A percentile compares a stretch with the other conserved stretches of the same genome.
Conservation (phyloP, 1,284 basidiomycete genomes). For the Dichomitus squalens region DNA sequence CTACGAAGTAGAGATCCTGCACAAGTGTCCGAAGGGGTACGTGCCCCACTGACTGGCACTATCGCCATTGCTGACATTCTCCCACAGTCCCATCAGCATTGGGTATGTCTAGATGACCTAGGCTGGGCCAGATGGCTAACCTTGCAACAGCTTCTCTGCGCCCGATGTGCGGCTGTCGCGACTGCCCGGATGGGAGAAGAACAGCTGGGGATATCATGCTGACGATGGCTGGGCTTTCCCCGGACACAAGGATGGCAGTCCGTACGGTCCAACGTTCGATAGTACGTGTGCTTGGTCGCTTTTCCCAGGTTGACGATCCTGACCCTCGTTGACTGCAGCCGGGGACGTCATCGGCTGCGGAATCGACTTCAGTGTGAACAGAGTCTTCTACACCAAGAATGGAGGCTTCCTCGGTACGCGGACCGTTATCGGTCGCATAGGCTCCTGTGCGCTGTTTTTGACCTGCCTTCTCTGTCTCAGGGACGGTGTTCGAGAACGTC, state of each 20-base stretch:
- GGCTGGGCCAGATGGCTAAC: constrained; percentile 5
- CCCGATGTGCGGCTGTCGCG: constrained; percentile 64
- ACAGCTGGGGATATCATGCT: constrained; percentile 95
- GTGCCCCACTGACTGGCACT: constrained; percentile 27
- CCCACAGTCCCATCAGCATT: constrained; percentile 75
- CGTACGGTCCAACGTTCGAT: constrained; percentile 79
- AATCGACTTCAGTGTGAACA: constrained; percentile 79
- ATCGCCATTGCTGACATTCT: neutral
- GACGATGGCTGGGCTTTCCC: constrained; percentile 86
- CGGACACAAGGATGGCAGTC: constrained; percentile 68
- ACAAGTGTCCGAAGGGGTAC: constrained; percentile 80
- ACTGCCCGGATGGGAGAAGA: constrained; percentile 87
- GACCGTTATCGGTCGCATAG: constrained; percentile 1
- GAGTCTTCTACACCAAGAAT: constrained; percentile 91
- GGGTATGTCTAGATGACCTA: constrained; percentile 43
- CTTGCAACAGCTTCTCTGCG: constrained; percentile 44
- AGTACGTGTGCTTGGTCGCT: constrained; percentile 46
- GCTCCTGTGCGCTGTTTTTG: constrained; percentile 3
- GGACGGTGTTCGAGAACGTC: constrained; percentile 71
- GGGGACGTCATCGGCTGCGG: constrained; percentile 90
- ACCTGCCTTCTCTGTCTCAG: constrained; percentile 37
- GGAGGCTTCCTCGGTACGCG: constrained; percentile 72
- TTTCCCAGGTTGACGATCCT: constrained; percentile 2
- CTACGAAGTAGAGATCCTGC: constrained; percentile 83
- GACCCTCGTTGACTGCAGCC: constrained; percentile 43